Evolutionary conservation across 2,329 filamentous ascomycete species (phyloP), one percentile per base, ranked within the genome.

Genomic region (Monilinia fructicola): DNA sequence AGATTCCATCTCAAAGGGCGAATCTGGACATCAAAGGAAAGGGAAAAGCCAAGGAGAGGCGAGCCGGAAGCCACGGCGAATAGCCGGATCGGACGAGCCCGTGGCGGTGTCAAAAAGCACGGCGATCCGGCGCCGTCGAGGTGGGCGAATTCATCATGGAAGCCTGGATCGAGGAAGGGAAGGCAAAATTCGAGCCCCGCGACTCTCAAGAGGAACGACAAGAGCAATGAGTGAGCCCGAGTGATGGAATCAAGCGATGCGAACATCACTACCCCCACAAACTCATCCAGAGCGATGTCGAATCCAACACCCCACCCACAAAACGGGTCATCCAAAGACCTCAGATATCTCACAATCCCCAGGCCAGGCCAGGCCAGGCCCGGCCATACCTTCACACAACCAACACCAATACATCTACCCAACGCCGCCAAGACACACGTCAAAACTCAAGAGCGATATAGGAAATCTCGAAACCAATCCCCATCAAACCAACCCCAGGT

Each of bases 141-240:
- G 84, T 86, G 3, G 88, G 87, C 4, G 86, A 88, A 67, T 84
- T 91, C 75, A 79, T 84, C 31, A 82, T 91, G 73, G 88, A 91
- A 75, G 81, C 87, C 67, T 91, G 87, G 88, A 83, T 90, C 66
- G 89, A 91, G 77, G 87, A 90, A 74, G 84, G 83, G 3, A 72
- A 67, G 38, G 72, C 70, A 14, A 76, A 75, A 56, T 65, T 65
- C 12, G 53, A 56, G 12, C 38, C 11, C 16, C 28, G 7, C 5
- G 12, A 16, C 10, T 42, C 54, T 23, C 54, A 21, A 28, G 38
- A 44, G 23, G 31, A 40, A n/a, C 2, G 31, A 35, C 31, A 35
- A 35, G 5, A 35, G 5, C 11, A 16, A n/a, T n/a, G n/a, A n/a
- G n/a, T 44, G 18, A 18, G 12, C 21, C 46, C 35, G 26, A 46